phyloP scores from a whole-genome alignment of 257 asterid species.

The Prunella vulgaris region DNA sequence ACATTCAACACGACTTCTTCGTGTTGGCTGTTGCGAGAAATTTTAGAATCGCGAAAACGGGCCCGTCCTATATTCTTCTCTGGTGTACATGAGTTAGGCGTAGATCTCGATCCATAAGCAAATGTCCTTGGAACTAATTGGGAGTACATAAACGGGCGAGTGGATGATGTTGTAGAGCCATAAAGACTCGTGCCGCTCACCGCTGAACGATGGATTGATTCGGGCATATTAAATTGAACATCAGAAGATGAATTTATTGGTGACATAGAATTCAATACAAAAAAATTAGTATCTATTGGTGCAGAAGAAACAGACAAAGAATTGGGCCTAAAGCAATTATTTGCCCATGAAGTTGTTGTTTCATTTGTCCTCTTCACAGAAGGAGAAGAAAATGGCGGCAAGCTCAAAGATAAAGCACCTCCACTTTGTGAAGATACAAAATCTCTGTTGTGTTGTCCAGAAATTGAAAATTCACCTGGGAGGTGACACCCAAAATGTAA shows the following conservation, averaged over 20 bases:
- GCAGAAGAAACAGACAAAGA: constrained; percentile 11
- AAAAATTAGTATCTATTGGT: neutral
- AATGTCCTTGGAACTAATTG: neutral
- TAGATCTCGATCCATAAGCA: neutral
- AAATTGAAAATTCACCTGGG: neutral
- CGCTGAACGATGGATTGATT: neutral
- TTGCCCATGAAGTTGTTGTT: constrained; percentile 10
- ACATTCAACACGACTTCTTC: constrained; percentile 7
- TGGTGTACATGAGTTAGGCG: neutral
- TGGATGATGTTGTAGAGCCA: neutral
- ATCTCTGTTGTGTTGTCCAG: neutral
- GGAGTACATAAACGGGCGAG: neutral
- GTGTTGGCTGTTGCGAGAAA: neutral
- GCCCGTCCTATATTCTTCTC: constrained; percentile 1
- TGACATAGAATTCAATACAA: constrained; percentile 16
- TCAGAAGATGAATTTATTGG: constrained; percentile 13
- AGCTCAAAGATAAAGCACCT: constrained; percentile 2
- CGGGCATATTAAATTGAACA: neutral
- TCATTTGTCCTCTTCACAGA: neutral
- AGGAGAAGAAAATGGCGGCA: constrained; percentile 15
- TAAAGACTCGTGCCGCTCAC: neutral
- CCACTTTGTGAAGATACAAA: constrained; percentile 12
- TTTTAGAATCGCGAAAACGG: neutral
- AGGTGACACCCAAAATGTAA: constrained; percentile 36
- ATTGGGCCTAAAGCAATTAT: constrained; percentile 13